A percentile compares a stretch with the other conserved stretches of the same genome.
Conservation (phyloP, 345 rosid species). For the Fremontodendron californicum region DNA sequence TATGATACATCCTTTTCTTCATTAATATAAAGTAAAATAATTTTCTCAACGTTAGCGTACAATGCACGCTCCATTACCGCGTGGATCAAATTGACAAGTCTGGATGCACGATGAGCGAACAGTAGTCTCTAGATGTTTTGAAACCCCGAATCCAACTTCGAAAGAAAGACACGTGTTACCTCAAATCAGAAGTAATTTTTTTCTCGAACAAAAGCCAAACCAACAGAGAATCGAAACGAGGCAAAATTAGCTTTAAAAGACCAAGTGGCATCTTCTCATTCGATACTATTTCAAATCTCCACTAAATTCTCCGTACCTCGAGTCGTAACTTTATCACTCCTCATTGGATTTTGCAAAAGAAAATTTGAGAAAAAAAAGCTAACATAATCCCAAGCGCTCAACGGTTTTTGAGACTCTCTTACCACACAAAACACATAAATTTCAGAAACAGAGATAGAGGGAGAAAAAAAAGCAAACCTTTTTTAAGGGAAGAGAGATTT, state of each 20-base stretch:
- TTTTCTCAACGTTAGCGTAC: not conserved
- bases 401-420: conserved; percentile 34
- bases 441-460: not conserved
- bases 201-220: not conserved
- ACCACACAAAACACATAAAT: conserved; percentile 12
- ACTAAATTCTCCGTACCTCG: not conserved
- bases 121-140: not conserved
- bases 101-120: not conserved
- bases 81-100: not conserved
- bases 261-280: conserved; percentile 2
- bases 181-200: too few relatives aligned
- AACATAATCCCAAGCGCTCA: conserved; percentile 30
- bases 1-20: too few relatives aligned
- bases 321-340: conserved; percentile 16
- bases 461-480: not conserved
- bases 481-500: not conserved
- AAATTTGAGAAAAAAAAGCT: not conserved
- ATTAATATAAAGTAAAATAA: too few relatives aligned
- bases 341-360: not conserved
- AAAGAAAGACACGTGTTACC: not conserved
- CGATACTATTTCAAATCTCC: not conserved
- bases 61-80: not conserved
- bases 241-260: not conserved
- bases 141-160: not conserved
- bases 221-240: not conserved